Evolutionary conservation across 768 basidiomycete genomes (phyloP), one percentile per base, ranked within the genome.

Genomic region (Naematelia aurantialba): DNA sequence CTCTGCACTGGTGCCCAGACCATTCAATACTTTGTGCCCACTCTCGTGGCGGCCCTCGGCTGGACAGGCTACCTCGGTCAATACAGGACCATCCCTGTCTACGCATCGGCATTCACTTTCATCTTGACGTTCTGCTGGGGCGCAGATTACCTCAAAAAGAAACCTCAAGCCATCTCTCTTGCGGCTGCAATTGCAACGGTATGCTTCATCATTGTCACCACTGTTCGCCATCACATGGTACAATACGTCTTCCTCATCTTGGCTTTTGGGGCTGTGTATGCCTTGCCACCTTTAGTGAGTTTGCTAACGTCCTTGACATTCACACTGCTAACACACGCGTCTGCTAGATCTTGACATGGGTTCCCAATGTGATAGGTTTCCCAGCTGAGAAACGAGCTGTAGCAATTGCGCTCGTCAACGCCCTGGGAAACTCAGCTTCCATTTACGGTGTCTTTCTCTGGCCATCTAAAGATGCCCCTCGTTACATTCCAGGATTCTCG

Each of bases 361-460:
- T 75, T 10, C 72, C 74, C 46, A 77, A 77, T 62, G 60, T 77
- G 56, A 65, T 77, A 66, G 52, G 53, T 5, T 62, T 58, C 46
- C 76, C 76, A 0, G 72, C 74, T 19, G 72, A 75, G 60, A 75
- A 75, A 56, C 59, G 76, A 30, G 76, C 76, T 4, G 70, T 74
- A 49, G 61, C 69, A 4, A 74, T 75, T 52, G 76, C 74, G 5
- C 56, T 75, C 22, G 74, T 75, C 67, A 77, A 77, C 59, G 69
- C 71, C 8, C 55, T 74, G 30, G 70, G 68, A 19, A 74, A 72
- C 56, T 67, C 63, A 11, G 68, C 70, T 8, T 68, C 68, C 13
- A 77, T 77, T 64, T 76, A 76, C 62, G 74, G 76, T 52, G 68
- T 70, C 45, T 77, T 75, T 69, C 68, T 75, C 19, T 77, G 76